Base-by-base conservation (phyloP, 164 flowering plant species). In the Umbilicus rupestris region DNA sequence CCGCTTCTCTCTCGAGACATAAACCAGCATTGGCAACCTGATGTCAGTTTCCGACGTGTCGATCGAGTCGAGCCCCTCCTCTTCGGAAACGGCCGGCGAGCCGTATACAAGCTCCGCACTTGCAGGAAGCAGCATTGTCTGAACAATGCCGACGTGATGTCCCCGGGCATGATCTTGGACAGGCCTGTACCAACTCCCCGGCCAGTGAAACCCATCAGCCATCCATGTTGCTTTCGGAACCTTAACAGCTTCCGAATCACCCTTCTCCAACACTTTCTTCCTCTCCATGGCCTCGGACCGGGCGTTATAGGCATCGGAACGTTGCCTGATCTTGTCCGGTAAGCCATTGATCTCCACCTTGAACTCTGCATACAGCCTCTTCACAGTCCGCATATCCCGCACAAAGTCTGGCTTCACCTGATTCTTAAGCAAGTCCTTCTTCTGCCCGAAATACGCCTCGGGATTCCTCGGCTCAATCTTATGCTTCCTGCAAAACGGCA, bases 151-250 rank as follows among this genome's bases (percentile, higher is more conserved):
- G 28, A 88, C 90, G 71, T 93, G 98, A 71, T 93, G 94, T 1
- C 98, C 97, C 76, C 83, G 79, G 2, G 97, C 83, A 69, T 93
- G 94, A 19, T 85, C 92, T 30, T 69, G 28, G 62, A 80, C 90
- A 5, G 79, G 83, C 10, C 88, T 82, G 9, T 81, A 71, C 98
- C 97, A 93, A 11, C 90, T 86, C 55, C 98, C 97, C 30, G 92
- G 90, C 97, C 98, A 93, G 45, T 88, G 94, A 65, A 88, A 78
- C 5, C 94, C 92, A 78, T 90, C 98, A 19, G 92, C 79, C 98
- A 93, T 93, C 97, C 96, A 93, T 69, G 92, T 93, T 16, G 96
- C 98, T 78, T 85, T 92, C 0, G 82, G 83, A 55, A 85, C 81
- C 70, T 86, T 84, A 11, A 84, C 33, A 5, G 72, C 69, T 50